Base-by-base conservation (phyloP, 2,329 filamentous ascomycete species). In the Saccharata proteae region DNA sequence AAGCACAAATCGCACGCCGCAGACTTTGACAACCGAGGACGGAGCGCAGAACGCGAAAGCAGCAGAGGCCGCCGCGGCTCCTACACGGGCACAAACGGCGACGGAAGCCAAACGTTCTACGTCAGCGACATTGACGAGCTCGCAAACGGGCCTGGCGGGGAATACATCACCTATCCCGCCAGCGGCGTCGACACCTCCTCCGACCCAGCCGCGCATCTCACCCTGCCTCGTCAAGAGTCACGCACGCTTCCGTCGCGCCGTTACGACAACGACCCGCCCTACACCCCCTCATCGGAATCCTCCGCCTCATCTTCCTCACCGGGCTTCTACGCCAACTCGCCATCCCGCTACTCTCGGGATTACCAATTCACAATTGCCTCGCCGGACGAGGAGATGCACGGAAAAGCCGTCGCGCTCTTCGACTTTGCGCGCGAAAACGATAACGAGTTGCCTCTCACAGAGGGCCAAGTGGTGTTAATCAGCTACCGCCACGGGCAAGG, bases 361-460 rank as follows among this genome's bases (percentile, higher is more conserved):
- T 94, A 93, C 53, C 82, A 92, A 46, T 93, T 94, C 54, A 92
- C 84, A 12, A 93, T 93, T 44, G 88, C 83, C 11, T 92, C 83
- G 10, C 85, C 86, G 4, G 90, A 96, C 53, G 88, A 96, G 58
- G 85, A 96, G 55, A 94, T 94, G 73, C 86, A 94, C 49, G 90
- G 90, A 29, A 93, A 93, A 52, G 86, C 85, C 8, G 83, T 98
- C 16, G 90, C 90, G 5, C 65, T 98, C 14, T 98, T 93, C 52
- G 86, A 94, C 52, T 98, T 98, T 58, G 77, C 77, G 44, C 74
- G 86, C 18, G 88, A 96, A 56, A 94, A 96, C 52, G 85, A 94
- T 53, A 98, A 96, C 51, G 90, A 98, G 56, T 63, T 98, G 35
- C 84, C 85, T 4, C 63, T 98, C 27, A 77, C 83, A 1, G 90